Percentiles rank a stretch among this genome's conserved stretches.
These are phyloP conservation scores for Metarhizium brunneum DNA, from an alignment of 2,329 filamentous ascomycete genomes.

Conservation along the genomic window DNA sequence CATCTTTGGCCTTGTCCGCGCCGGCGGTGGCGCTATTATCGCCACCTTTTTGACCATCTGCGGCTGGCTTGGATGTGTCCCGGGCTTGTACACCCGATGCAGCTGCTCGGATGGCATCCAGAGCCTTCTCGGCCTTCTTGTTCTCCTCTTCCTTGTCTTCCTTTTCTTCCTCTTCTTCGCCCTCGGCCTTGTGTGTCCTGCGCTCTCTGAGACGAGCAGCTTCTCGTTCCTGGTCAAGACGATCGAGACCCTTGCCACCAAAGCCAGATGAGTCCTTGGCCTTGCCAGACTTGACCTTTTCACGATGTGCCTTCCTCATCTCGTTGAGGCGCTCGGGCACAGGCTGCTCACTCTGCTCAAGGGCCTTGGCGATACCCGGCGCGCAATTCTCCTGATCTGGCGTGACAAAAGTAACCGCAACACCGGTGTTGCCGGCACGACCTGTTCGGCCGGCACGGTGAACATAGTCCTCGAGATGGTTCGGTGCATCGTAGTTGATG, in stretches of 20 bases:
- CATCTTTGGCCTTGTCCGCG: conserved; percentile 53
- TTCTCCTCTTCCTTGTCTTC: conserved; percentile 73
- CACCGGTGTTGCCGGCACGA: conserved; percentile 87
- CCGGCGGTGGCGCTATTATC: conserved; percentile 42
- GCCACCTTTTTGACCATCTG: conserved; percentile 26
- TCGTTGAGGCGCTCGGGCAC: conserved; percentile 61
- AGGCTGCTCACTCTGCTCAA: conserved; percentile 83
- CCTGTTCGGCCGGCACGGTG: conserved; percentile 91
- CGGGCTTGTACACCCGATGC: conserved; percentile 48
- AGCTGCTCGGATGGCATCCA: conserved; percentile 54
- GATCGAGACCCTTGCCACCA: conserved; percentile 87
- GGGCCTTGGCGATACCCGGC: conserved; percentile 77
- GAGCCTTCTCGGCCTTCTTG: conserved; percentile 59
- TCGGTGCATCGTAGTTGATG: conserved; percentile 89
- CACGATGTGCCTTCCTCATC: conserved; percentile 65
- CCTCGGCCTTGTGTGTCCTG: conserved; percentile 82
- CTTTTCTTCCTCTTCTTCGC: conserved; percentile 71
- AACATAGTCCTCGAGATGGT: conserved; percentile 93
- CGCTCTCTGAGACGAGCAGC: conserved; percentile 78
- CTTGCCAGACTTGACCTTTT: conserved; percentile 88
- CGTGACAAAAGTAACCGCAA: conserved; percentile 88
- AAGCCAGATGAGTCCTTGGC: conserved; percentile 87
- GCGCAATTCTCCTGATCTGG: conserved; percentile 88
- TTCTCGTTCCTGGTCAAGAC: conserved; percentile 83
- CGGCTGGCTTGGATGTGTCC: conserved; percentile 32